phyloP scores from a whole-genome alignment of 2,329 filamentous ascomycete species.

The Clonostachys byssicola region DNA sequence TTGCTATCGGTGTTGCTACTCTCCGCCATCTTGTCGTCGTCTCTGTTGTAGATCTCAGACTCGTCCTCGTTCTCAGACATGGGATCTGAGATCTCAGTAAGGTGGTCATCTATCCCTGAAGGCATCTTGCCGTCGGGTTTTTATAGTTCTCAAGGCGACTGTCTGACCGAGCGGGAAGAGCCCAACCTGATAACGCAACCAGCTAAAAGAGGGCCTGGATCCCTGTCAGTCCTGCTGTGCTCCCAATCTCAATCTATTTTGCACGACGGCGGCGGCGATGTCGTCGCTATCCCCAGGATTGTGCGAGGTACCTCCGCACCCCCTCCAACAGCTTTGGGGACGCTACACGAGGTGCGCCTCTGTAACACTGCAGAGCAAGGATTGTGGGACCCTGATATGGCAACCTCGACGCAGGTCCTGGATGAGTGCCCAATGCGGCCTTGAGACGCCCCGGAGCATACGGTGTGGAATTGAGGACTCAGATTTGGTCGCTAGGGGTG shows the following conservation, averaged over 20 bases:
- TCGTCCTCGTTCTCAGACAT: conserved; percentile 58
- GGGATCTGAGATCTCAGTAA: conserved; percentile 51
- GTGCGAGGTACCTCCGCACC: neutral
- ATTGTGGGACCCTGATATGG: neutral
- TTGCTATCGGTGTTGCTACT: conserved; percentile 39
- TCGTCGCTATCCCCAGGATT: conserved; percentile 1
- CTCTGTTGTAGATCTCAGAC: conserved; percentile 37
- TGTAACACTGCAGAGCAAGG: conserved; percentile 3
- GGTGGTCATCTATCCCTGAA: conserved; percentile 47
- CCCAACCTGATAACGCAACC: neutral
- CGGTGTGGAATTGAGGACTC: too few species aligned
- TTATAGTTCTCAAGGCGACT: neutral
- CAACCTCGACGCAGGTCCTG: neutral
- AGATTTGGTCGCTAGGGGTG: too few species aligned
- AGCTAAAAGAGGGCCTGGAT: neutral
- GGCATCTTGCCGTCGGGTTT: conserved; percentile 41
- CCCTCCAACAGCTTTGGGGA: conserved; percentile 1
- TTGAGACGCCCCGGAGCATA: neutral
- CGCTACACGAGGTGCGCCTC: conserved; percentile 2
- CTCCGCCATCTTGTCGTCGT: conserved; percentile 46
- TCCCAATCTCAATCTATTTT: neutral
- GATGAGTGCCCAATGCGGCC: neutral
- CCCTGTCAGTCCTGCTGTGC: neutral
- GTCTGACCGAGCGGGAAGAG: neutral
- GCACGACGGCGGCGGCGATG: neutral